Conservation (phyloP, 306 rosid genomes). For the Senna tora region DNA sequence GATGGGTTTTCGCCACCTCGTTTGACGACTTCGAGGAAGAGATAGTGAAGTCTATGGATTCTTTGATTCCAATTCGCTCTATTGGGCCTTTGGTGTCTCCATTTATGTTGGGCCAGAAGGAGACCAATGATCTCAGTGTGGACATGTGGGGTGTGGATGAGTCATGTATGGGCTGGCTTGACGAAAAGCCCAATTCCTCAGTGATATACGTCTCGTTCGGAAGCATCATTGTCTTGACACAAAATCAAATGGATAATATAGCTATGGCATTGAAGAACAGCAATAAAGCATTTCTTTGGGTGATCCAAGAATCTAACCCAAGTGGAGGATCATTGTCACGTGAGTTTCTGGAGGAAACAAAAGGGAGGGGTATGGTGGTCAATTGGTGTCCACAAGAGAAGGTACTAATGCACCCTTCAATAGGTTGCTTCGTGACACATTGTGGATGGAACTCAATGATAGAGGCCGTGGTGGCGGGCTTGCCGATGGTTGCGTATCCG, state of each 20-base stretch:
- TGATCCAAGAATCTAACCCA: constrained; percentile 22
- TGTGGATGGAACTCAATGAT: constrained; percentile 59
- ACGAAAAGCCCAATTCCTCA: constrained; percentile 31
- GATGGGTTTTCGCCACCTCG: constrained; percentile 58
- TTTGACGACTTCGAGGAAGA: constrained; percentile 57
- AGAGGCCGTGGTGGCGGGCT: constrained; percentile 46
- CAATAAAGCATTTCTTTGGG: constrained; percentile 61
- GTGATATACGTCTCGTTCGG: constrained; percentile 66
- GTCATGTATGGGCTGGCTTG: constrained; percentile 55
- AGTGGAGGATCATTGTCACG: constrained; percentile 17
- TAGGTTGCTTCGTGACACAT: constrained; percentile 56
- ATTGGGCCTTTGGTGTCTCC: constrained; percentile 65
- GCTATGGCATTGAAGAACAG: constrained; percentile 50
- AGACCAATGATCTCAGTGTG: constrained; percentile 16
- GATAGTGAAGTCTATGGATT: constrained; percentile 48
- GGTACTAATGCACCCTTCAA: constrained; percentile 47
- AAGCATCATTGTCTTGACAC: constrained; percentile 44
- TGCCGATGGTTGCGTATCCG: constrained; percentile 52
- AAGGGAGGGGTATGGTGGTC: constrained; percentile 47
- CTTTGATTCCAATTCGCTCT: constrained; percentile 36
- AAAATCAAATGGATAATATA: constrained; percentile 45
- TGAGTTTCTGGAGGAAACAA: constrained; percentile 44
- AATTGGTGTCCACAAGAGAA: constrained; percentile 61
- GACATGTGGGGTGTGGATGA: constrained; percentile 62
- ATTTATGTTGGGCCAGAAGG: constrained; percentile 51